Conservation (phyloP, 345 rosid genomes). For the Erysimum cheiranthoides region DNA sequence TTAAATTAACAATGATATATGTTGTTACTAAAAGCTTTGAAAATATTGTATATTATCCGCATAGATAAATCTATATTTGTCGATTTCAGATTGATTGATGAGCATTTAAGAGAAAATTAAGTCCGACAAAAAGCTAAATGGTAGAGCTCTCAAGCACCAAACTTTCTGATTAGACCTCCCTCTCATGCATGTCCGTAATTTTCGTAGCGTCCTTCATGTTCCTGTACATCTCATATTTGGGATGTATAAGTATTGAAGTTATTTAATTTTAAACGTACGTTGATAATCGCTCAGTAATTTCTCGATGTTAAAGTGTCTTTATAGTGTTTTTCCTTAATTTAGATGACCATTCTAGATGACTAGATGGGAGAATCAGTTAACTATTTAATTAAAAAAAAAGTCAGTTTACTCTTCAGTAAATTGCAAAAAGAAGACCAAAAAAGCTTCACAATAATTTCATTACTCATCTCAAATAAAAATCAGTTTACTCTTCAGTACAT, state of each 20-base stretch:
- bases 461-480: no score
- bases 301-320: background rate
- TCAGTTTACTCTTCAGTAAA: no score
- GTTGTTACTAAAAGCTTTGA: no score
- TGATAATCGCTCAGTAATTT: background rate
- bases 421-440: no score
- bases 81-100: background rate
- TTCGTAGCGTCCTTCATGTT: conserved; percentile 40
- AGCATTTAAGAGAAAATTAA: conserved; percentile 4
- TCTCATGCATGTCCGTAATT: conserved; percentile 55
- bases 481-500: no score
- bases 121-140: conserved; percentile 5
- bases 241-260: background rate
- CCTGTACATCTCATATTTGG: conserved; percentile 52
- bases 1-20: no score
- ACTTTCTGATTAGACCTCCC: conserved; percentile 82
- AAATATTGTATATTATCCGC: background rate
- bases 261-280: background rate
- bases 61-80: background rate
- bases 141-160: conserved; percentile 64
- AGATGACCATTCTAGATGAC: background rate
- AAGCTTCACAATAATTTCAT: no score
- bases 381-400: no score
- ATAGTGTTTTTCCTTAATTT: background rate
- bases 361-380: background rate